These are phyloP conservation scores for Phylloboletellus chloephorus DNA, from an alignment of 1,284 basidiomycete genomes.

Conservation along the genomic window DNA sequence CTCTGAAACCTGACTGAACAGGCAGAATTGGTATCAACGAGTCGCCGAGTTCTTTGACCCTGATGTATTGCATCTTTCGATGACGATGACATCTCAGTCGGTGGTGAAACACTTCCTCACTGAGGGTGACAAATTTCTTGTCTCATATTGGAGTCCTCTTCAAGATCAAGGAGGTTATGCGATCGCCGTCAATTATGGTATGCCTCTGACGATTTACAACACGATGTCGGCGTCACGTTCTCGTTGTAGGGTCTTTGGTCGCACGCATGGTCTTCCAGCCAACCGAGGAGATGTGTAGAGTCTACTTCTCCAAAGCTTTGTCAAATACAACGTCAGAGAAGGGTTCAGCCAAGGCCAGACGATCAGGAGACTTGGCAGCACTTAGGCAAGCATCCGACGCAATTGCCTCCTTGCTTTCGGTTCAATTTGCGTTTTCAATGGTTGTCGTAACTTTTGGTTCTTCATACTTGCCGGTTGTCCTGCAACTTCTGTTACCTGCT, in stretches of 20 bases:
- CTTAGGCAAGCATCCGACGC: constrained; percentile 38
- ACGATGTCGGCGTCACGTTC: constrained; percentile 2
- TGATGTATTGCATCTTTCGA: constrained; percentile 51
- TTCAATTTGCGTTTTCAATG: constrained; percentile 66
- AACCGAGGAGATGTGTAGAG: constrained; percentile 82
- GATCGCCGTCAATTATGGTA: constrained; percentile 90
- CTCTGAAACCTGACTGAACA: constrained; percentile 3
- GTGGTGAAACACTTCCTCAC: constrained; percentile 92
- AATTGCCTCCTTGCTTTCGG: constrained; percentile 55
- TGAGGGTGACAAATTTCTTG: constrained; percentile 89
- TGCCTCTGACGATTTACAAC: constrained; percentile 20
- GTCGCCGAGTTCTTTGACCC: constrained; percentile 42
- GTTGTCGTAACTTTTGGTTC: constrained; percentile 71
- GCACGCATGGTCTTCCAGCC: constrained; percentile 91
- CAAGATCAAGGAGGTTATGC: constrained; percentile 92
- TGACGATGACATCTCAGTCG: constrained; percentile 82
- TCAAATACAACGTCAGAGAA: constrained; percentile 19
- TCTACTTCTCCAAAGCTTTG: constrained; percentile 78
- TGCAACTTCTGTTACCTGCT: constrained; percentile 66
- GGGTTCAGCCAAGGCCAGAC: neutral
- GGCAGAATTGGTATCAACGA: constrained; percentile 12
- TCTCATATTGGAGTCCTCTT: constrained; percentile 77
- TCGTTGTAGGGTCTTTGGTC: constrained; percentile 71
- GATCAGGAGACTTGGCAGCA: constrained; percentile 1
- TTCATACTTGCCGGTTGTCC: constrained; percentile 64